These are phyloP conservation scores for Papilionanthe hybrid DNA, from an alignment of 116 monocot genomes.

Conservation along the genomic window DNA sequence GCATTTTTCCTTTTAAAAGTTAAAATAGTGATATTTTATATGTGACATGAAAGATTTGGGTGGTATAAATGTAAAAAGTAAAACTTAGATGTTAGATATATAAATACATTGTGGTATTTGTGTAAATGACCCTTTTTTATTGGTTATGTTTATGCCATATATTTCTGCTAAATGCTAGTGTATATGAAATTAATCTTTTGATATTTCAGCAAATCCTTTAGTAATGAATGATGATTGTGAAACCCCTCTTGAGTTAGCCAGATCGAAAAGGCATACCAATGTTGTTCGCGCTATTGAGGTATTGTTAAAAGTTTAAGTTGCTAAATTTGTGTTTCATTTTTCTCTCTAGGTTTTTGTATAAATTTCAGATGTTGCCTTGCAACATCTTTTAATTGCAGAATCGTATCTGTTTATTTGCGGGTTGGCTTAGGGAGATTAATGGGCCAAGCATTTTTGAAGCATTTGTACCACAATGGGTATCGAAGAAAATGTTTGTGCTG, in stretches of 20 bases:
- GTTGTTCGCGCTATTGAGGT: slow-evolving; percentile 95
- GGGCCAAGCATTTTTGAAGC: slow-evolving; percentile 79
- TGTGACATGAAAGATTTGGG: too few relatives aligned
- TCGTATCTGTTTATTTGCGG: slow-evolving; percentile 67
- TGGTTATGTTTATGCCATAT: too few relatives aligned
- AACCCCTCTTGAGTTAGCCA: slow-evolving; percentile 88
- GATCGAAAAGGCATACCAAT: slow-evolving; percentile 65
- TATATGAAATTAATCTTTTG: too few relatives aligned
- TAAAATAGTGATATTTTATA: too few relatives aligned
- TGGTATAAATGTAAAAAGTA: too few relatives aligned
- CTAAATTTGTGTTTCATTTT: neutral
- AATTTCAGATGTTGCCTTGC: neutral
- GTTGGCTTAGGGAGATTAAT: slow-evolving; percentile 74
- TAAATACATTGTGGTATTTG: too few relatives aligned
- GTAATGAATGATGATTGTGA: slow-evolving; percentile 82
- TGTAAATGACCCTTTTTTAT: too few relatives aligned
- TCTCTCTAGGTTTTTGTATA: neutral
- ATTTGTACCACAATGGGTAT: slow-evolving; percentile 64
- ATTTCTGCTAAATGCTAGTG: too few relatives aligned
- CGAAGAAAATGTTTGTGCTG: slow-evolving; percentile 67
- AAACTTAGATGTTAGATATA: too few relatives aligned
- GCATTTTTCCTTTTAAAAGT: too few relatives aligned
- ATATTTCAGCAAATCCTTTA: slow-evolving; percentile 61
- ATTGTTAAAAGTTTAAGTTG: neutral
- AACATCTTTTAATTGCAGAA: slow-evolving; percentile 29